Percentiles rank a stretch among this genome's conserved stretches.
These are phyloP conservation scores for Glycine latifolia DNA, from an alignment of 306 rosid species.

Conservation along the genomic window DNA sequence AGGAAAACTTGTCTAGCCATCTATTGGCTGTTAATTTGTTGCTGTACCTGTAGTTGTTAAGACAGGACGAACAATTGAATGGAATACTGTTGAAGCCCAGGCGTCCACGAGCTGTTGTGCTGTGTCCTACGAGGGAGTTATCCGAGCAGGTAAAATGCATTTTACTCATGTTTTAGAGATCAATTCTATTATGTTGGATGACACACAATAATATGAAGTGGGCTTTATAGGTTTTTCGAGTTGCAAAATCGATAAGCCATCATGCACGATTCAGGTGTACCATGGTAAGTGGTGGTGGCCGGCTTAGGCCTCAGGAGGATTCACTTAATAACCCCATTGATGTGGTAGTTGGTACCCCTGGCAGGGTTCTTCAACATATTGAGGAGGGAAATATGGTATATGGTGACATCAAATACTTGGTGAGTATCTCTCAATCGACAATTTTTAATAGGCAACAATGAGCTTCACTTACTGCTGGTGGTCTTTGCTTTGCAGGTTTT, in stretches of 20 bases:
- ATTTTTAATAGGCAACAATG: constrained; percentile 23
- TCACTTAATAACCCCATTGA: constrained; percentile 82
- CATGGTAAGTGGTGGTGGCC: constrained; percentile 97
- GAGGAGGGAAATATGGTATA: constrained; percentile 93
- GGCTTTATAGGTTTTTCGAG: constrained; percentile 79
- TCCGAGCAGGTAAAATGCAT: constrained; percentile 80
- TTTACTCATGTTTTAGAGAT: constrained; percentile 40
- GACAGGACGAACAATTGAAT: constrained; percentile 75
- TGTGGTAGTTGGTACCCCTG: constrained; percentile 96
- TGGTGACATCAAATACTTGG: constrained; percentile 93
- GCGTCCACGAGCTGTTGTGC: constrained; percentile 91
- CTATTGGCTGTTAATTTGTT: constrained; percentile 42
- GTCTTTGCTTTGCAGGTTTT: constrained; percentile 67
- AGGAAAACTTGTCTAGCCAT: constrained; percentile 28
- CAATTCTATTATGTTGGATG: constrained; percentile 21
- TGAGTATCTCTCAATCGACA: constrained; percentile 44
- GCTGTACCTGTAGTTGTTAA: constrained; percentile 72
- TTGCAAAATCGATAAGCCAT: constrained; percentile 88
- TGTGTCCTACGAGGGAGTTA: constrained; percentile 94
- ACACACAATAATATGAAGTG: constrained; percentile 44
- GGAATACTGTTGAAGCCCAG: constrained; percentile 82
- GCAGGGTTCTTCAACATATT: constrained; percentile 93
- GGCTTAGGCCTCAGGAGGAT: constrained; percentile 91
- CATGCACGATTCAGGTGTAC: constrained; percentile 91
- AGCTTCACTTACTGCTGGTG: constrained; percentile 33